A percentile compares a stretch with the other conserved stretches of the same genome.
Evolutionary conservation across 2,329 filamentous ascomycete genomes (phyloP).

Genomic region (Ophiosphaerella korrae): DNA sequence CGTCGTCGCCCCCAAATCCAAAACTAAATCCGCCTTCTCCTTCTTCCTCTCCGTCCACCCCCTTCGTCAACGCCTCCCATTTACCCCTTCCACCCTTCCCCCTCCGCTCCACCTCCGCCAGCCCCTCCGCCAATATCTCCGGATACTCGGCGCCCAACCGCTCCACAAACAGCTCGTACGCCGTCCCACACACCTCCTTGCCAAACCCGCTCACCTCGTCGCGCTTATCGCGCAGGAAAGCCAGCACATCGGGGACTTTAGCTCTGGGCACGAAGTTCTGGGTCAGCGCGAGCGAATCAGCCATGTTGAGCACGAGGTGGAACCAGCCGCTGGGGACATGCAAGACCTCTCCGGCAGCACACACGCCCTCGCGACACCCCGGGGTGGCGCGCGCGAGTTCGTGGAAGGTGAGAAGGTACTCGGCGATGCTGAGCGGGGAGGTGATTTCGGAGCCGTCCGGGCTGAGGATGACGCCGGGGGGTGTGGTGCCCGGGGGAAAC

Average conservation of each 20-base stretch:
- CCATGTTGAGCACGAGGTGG: constrained; percentile 91
- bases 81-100: constrained; percentile 71
- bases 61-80: constrained; percentile 80
- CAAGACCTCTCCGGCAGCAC: constrained; percentile 80
- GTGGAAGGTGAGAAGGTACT: constrained; percentile 93
- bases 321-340: constrained; percentile 97
- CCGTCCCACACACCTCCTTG: constrained; percentile 69
- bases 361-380: constrained; percentile 86
- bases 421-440: constrained; percentile 91
- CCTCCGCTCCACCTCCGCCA: constrained; percentile 68
- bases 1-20: constrained; percentile 62
- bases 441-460: constrained; percentile 92
- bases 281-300: constrained; percentile 83
- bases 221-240: constrained; percentile 79
- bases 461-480: constrained; percentile 89
- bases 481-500: constrained; percentile 78
- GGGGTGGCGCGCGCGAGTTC: constrained; percentile 75
- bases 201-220: constrained; percentile 89
- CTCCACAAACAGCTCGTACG: constrained; percentile 73
- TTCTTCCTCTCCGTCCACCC: constrained; percentile 49
- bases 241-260: constrained; percentile 75
- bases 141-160: constrained; percentile 68
- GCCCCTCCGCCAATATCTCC: constrained; percentile 65
- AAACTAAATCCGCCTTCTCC: constrained; percentile 63
- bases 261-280: constrained; percentile 89